Percentiles rank a stretch among this genome's conserved stretches.
These are phyloP conservation scores for Vitis hybrid DNA, from an alignment of 177 flowering plant genomes.

Conservation along the genomic window DNA sequence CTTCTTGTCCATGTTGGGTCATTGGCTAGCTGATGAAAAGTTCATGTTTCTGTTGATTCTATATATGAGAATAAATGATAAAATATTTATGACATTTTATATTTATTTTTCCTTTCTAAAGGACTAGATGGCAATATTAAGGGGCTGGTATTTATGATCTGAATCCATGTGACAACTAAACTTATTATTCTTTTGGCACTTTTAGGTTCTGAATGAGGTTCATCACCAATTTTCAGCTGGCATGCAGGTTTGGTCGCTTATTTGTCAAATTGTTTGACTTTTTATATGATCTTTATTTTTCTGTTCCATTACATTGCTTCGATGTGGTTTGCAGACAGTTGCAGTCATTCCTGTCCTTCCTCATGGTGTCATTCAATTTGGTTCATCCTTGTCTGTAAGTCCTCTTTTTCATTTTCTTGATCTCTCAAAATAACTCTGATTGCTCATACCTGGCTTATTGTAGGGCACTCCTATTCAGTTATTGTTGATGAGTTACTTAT, in stretches of 20 bases:
- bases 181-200: conserved; percentile 16
- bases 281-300: not conserved
- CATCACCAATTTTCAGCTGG: conserved; percentile 78
- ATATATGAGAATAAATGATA: too few species aligned
- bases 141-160: not conserved
- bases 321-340: conserved; percentile 66
- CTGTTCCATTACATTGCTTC: conserved; percentile 1
- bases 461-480: too few species aligned
- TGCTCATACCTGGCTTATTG: not conserved
- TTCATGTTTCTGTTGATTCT: too few species aligned
- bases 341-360: conserved; percentile 82
- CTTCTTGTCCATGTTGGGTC: too few species aligned
- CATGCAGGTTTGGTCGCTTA: conserved; percentile 58
- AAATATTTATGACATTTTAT: too few species aligned
- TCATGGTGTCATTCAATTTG: conserved; percentile 90
- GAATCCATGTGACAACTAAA: not conserved
- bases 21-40: too few species aligned
- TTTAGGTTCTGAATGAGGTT: conserved; percentile 62
- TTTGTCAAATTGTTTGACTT: not conserved
- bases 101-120: too few species aligned
- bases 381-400: conserved; percentile 67
- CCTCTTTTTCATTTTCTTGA: not conserved
- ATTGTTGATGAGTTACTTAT: too few species aligned
- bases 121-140: too few species aligned
- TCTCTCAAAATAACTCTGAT: not conserved